Evolutionary conservation across 306 rosid species (phyloP).

Genomic region (Erythrophleum fordii): DNA sequence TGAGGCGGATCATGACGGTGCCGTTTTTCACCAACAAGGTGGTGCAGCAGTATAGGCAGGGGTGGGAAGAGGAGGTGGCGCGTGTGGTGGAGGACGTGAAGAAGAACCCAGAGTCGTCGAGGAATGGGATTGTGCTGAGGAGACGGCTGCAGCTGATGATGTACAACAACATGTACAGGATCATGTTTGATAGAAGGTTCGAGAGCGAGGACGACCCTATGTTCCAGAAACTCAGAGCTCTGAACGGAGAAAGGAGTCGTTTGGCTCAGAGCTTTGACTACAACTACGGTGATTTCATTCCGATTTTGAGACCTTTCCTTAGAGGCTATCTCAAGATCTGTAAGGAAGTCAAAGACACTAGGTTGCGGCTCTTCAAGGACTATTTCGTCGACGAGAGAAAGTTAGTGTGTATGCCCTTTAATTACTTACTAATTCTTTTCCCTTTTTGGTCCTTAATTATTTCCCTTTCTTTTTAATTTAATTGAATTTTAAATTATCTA

Average conservation of each 20-base stretch:
- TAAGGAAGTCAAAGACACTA: constrained; percentile 75
- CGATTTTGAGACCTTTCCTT: constrained; percentile 83
- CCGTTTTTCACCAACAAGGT: constrained; percentile 94
- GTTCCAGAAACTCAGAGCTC: constrained; percentile 57
- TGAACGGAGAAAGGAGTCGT: constrained; percentile 84
- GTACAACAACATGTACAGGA: constrained; percentile 92
- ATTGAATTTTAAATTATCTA: too few species aligned
- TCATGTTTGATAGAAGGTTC: constrained; percentile 82
- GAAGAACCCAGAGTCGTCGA: constrained; percentile 53
- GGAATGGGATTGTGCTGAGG: constrained; percentile 61
- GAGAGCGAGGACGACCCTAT: constrained; percentile 76
- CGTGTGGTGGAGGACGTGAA: constrained; percentile 75
- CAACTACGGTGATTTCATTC: constrained; percentile 89
- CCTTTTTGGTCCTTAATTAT: neutral
- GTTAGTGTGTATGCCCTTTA: too few species aligned
- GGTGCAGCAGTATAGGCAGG: constrained; percentile 79
- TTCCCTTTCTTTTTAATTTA: too few species aligned
- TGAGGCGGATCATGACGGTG: constrained; percentile 92
- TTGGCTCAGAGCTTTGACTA: constrained; percentile 93
- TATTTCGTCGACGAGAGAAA: constrained; percentile 84
- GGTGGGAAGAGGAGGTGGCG: constrained; percentile 80
- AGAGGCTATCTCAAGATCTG: constrained; percentile 82
- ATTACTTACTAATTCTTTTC: too few species aligned
- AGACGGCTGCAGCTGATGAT: constrained; percentile 78
- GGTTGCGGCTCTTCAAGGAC: constrained; percentile 81